Evolutionary conservation across 1,284 basidiomycete genomes (phyloP).

Genomic region (Chondrostereum purpureum): DNA sequence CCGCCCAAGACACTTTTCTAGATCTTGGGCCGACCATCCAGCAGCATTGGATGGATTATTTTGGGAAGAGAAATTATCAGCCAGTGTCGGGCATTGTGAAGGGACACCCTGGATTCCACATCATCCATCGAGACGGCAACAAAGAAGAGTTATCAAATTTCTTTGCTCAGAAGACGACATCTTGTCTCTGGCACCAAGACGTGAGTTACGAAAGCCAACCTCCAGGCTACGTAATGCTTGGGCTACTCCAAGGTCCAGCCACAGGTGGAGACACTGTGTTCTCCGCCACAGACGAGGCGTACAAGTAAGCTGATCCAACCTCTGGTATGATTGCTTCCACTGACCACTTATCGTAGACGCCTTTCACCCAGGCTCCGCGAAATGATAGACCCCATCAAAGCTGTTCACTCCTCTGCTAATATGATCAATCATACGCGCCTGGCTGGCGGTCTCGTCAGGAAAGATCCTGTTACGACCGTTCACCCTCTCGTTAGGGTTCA

Average conservation of each 20-base stretch:
- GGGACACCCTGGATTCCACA: slow-evolving; percentile 17
- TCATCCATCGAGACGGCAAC: slow-evolving; percentile 18
- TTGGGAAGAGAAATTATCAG: slow-evolving; percentile 18
- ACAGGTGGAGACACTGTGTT: slow-evolving; percentile 18
- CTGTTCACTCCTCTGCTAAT: slow-evolving; percentile 16
- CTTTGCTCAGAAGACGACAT: slow-evolving; percentile 18
- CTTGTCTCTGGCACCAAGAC: slow-evolving; percentile 18
- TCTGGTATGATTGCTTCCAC: neutral
- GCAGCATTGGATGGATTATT: slow-evolving; percentile 17
- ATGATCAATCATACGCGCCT: slow-evolving; percentile 17
- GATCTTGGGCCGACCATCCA: slow-evolving; percentile 14
- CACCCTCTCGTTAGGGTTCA: slow-evolving; percentile 18
- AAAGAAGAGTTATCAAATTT: slow-evolving; percentile 14
- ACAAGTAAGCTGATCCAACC: slow-evolving; percentile 11
- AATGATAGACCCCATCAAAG: slow-evolving; percentile 15
- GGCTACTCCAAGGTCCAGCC: slow-evolving; percentile 16
- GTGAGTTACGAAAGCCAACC: slow-evolving; percentile 18
- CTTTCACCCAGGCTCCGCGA: slow-evolving; percentile 15
- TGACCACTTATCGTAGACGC: slow-evolving; percentile 9
- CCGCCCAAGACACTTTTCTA: slow-evolving; percentile 14
- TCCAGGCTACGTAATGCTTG: slow-evolving; percentile 18
- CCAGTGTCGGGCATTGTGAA: slow-evolving; percentile 16
- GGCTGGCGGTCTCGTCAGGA: slow-evolving; percentile 16
- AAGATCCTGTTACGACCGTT: slow-evolving; percentile 15
- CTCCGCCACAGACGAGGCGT: slow-evolving; percentile 16